Conservation (phyloP, 1,284 basidiomycete genomes). For the Ustilago esculenta region DNA sequence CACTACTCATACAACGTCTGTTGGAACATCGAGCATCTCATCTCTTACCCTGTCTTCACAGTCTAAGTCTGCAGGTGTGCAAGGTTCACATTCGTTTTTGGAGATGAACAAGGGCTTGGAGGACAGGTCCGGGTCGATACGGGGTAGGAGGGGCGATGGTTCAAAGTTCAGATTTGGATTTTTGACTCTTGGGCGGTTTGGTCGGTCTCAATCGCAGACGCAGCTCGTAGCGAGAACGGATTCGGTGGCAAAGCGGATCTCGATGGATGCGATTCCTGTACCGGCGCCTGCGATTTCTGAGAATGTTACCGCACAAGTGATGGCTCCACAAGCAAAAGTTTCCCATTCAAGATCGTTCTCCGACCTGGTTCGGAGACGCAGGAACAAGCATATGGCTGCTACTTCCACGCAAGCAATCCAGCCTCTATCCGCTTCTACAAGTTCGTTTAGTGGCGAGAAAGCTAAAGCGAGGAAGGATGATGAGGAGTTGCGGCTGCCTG, state of each 20-base stretch:
- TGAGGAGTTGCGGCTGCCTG: not conserved
- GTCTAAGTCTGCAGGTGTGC: not conserved
- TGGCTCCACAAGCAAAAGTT: not conserved
- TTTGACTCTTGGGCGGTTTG: conserved; percentile 4
- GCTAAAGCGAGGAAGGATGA: not conserved
- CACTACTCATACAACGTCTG: not conserved
- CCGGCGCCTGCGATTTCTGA: conserved; percentile 2
- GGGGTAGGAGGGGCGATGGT: not conserved
- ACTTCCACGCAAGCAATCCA: too few relatives aligned
- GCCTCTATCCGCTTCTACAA: too few relatives aligned
- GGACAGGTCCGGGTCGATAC: not conserved
- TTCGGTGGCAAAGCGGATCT: not conserved
- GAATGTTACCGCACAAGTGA: not conserved
- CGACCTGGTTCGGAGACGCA: conserved; percentile 11
- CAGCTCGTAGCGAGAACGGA: not conserved
- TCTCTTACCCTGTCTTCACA: not conserved
- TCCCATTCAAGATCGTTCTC: conserved; percentile 12
- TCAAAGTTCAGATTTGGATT: conserved; percentile 9
- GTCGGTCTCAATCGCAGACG: conserved; percentile 1
- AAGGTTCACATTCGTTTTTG: conserved; percentile 9
- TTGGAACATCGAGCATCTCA: not conserved
- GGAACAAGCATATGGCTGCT: conserved; percentile 12
- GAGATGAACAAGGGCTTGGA: conserved; percentile 18
- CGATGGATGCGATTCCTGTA: not conserved
- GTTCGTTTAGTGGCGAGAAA: not conserved